Evolutionary conservation across 2,329 filamentous ascomycete species (phyloP), one percentile per base, ranked within the genome.

Genomic region (Bipolaris cookei): DNA sequence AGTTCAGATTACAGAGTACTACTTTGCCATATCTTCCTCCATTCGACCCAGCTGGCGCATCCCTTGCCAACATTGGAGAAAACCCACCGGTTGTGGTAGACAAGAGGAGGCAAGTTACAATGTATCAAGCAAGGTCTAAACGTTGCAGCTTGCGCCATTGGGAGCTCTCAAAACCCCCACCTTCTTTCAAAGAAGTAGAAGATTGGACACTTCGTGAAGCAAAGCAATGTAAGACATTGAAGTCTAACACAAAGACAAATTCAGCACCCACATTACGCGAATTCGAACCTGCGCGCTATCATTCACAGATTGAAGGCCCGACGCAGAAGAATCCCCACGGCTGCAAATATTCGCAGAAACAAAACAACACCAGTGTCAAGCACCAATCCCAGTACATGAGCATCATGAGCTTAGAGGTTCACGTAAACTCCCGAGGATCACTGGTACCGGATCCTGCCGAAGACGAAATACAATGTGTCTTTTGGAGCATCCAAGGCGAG

Each of bases 301-400:
- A 92, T 5, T 97, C 92, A 1, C 93, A 98, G 71, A 94, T 98
- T 51, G 91, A 96, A 48, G 92, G 90, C 0, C 88, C 92, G 0
- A 97, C 94, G 0, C 93, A 94, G 50, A 90, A 84, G 71, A 90
- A 91, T 67, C 88, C 86, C 59, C 83, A 94, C 71, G 91, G 90
- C 0, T 94, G 93, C 80, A 95, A 93, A 72, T 96, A 90, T 73
- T 92, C 90, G 0, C 92, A 93, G 65, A 90, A 88, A 70, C 83
- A 84, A 59, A 86, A 87, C 64, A 88, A 88, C 1, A 90, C 88
- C 0, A 92, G 88, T 64, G 87, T 96, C 16, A 86, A 91, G 68
- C 90, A 94, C 64, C 91, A 96, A 74, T 88, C 87, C 2, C 90
- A 95, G 66, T 96, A 97, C 74, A 98, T 99, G 95, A 97, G 91